These are phyloP conservation scores for Ceraceosorus bombacis DNA, from an alignment of 1,284 basidiomycete species.

Conservation along the genomic window DNA sequence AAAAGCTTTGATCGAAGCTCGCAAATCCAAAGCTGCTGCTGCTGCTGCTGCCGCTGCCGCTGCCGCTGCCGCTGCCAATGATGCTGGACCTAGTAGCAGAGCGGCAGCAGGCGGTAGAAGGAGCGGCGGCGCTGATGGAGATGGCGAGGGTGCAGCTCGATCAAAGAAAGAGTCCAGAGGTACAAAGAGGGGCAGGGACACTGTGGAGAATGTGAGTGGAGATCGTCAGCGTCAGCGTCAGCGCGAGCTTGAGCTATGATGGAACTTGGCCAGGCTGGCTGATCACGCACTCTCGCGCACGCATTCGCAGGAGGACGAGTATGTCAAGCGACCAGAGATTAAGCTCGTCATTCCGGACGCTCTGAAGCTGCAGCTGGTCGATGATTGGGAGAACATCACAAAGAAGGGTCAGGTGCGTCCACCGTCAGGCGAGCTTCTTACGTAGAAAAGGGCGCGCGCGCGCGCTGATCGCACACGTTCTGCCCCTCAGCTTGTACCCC, in stretches of 20 bases:
- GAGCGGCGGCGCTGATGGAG: slow-evolving; percentile 18
- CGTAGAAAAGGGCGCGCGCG: neutral
- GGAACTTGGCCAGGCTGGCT: neutral
- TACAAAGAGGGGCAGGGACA: slow-evolving; percentile 10
- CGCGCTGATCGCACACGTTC: slow-evolving; percentile 1
- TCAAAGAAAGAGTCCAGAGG: slow-evolving; percentile 14
- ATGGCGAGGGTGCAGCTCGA: slow-evolving; percentile 9
- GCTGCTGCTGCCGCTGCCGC: slow-evolving; percentile 30
- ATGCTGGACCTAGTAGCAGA: slow-evolving; percentile 22
- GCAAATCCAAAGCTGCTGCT: slow-evolving; percentile 42
- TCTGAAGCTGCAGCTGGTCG: slow-evolving; percentile 81
- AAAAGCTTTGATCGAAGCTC: slow-evolving; percentile 49
- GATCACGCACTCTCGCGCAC: neutral
- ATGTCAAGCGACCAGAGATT: slow-evolving; percentile 72
- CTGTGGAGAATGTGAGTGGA: slow-evolving; percentile 22
- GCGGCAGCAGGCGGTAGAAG: slow-evolving; percentile 18
- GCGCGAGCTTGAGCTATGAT: neutral
- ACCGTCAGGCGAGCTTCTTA: neutral
- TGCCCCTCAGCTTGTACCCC: slow-evolving; percentile 62
- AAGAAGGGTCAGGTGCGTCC: slow-evolving; percentile 61
- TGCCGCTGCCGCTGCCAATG: slow-evolving; percentile 30
- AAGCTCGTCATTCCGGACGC: slow-evolving; percentile 80
- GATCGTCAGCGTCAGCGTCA: neutral
- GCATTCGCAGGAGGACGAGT: slow-evolving; percentile 52
- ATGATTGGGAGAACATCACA: slow-evolving; percentile 96